Percentiles rank a stretch among this genome's conserved stretches.
phyloP scores from a whole-genome alignment of 1,284 basidiomycete genomes.

The Taiwanofungus camphoratus region DNA sequence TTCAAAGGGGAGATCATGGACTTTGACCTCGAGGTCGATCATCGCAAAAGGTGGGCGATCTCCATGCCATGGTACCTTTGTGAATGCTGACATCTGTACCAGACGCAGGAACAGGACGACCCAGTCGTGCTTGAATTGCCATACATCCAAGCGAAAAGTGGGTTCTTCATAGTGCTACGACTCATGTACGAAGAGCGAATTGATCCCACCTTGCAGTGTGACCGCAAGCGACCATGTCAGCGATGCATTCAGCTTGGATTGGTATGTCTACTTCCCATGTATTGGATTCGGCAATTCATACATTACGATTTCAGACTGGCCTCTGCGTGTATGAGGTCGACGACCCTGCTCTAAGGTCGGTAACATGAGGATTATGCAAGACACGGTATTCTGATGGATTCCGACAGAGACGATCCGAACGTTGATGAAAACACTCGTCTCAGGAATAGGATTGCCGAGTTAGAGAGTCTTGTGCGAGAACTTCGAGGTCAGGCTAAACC shows the following conservation, averaged over 20 bases:
- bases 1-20: constrained; percentile 65
- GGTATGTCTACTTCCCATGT: constrained; percentile 45
- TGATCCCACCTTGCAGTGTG: constrained; percentile 45
- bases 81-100: constrained; percentile 27
- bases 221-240: constrained; percentile 80
- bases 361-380: constrained; percentile 8
- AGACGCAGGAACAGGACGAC: constrained; percentile 84
- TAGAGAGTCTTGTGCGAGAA: constrained; percentile 84
- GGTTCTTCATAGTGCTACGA: not conserved
- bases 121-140: constrained; percentile 85
- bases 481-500: constrained; percentile 50
- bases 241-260: constrained; percentile 79
- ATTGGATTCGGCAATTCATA: too few species aligned
- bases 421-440: constrained; percentile 79
- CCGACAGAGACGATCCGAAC: constrained; percentile 71
- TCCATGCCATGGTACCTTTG: constrained; percentile 28
- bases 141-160: constrained; percentile 89
- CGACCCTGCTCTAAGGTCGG: constrained; percentile 75
- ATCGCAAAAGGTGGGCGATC: constrained; percentile 35
- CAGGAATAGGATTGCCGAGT: constrained; percentile 80
- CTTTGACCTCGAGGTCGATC: constrained; percentile 62
- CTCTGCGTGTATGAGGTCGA: constrained; percentile 91
- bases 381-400: constrained; percentile 1
- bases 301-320: constrained; percentile 55
- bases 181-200: constrained; percentile 11